A percentile compares a stretch with the other conserved stretches of the same genome.
phyloP scores from a whole-genome alignment of 1,139 yeast species.

The Yamadazyma trypodendri region DNA sequence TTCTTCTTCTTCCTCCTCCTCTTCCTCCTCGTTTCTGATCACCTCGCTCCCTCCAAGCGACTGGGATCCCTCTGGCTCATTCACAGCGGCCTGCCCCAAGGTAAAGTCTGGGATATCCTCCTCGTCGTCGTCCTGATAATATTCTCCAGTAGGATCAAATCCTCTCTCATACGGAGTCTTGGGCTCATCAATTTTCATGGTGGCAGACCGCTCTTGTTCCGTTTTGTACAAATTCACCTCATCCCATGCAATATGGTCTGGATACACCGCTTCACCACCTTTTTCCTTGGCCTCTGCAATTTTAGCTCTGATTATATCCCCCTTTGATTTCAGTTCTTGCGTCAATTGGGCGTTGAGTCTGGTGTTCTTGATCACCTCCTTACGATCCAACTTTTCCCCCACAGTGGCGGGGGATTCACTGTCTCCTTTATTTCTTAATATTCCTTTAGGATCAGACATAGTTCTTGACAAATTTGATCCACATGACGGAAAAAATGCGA shows the following conservation, averaged over 20 bases:
- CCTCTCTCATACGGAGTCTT: constrained; percentile 97
- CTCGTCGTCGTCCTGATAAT: constrained; percentile 72
- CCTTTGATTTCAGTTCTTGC: constrained; percentile 27
- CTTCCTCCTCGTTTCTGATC: constrained; percentile 23
- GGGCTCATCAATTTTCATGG: constrained; percentile 91
- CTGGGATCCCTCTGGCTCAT: constrained; percentile 29
- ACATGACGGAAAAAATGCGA: neutral
- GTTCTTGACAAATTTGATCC: neutral
- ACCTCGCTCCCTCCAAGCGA: constrained; percentile 44
- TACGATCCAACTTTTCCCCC: constrained; percentile 33
- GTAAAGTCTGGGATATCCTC: constrained; percentile 52
- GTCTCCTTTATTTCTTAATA: constrained; percentile 37
- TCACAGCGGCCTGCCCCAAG: constrained; percentile 38
- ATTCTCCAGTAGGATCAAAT: constrained; percentile 79
- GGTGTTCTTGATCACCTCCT: constrained; percentile 46
- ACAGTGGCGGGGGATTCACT: constrained; percentile 6
- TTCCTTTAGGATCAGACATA: constrained; percentile 37
- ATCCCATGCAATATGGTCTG: constrained; percentile 49
- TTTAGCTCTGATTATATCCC: constrained; percentile 41
- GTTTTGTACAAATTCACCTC: constrained; percentile 64
- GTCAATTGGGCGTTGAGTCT: constrained; percentile 38
- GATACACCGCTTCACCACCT: constrained; percentile 10
- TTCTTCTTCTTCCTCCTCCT: constrained; percentile 34
- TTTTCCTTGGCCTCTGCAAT: constrained; percentile 29
- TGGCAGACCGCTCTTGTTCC: constrained; percentile 69